Base-by-base conservation (phyloP, 1,284 basidiomycete species). In the Ustilago xerochloae region DNA sequence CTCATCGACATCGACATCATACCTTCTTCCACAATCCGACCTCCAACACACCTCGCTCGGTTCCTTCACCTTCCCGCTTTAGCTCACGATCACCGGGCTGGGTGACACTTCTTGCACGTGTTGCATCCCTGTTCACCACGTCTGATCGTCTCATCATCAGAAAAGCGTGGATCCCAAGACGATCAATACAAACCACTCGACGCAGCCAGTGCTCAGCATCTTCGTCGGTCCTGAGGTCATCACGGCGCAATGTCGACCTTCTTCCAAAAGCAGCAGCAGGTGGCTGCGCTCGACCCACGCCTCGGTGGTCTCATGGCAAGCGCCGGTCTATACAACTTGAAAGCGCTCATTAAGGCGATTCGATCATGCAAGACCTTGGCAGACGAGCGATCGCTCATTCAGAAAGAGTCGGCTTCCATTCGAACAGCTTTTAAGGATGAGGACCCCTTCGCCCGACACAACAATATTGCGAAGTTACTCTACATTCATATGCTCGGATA, bases 401-500 rank as follows among this genome's bases (percentile, higher is more conserved):
- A 97, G 85, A 96, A 98, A 85, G 97, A 99, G 87, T 96, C 93
- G 1, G 97, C 97, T 6, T 93, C 95, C 20, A 97, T 99, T 80
- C 90, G 97, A 63, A 96, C 96, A 0, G 94, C 94, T 1, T 99
- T 99, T 87, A 92, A 96, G 77, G 95, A 98, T 84, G 97, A 99
- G 85, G 86, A 86, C 51, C 77, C 81, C 28, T 91, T 38, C 92
- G 91, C 86, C 88, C 91, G 95, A 61, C 92, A 98, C 85, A 94
- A 98, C 88, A 97, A 97, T 87, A 92, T 99, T 84, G 95, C 96
- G 65, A 99, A 99, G 85, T 89, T 99, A 22, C 90, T 99, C 71
- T 99, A 99, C 87, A 99, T 99, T 85, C 95, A 99, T 86, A 99
- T 99, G 97, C 91, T 99, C 24, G 97, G 97, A 62, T 98, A 97